Evolutionary conservation across 176 grass and related monocot species (phyloP), one percentile per base, ranked within the genome.

Genomic region (Oropetium thomaeum): DNA sequence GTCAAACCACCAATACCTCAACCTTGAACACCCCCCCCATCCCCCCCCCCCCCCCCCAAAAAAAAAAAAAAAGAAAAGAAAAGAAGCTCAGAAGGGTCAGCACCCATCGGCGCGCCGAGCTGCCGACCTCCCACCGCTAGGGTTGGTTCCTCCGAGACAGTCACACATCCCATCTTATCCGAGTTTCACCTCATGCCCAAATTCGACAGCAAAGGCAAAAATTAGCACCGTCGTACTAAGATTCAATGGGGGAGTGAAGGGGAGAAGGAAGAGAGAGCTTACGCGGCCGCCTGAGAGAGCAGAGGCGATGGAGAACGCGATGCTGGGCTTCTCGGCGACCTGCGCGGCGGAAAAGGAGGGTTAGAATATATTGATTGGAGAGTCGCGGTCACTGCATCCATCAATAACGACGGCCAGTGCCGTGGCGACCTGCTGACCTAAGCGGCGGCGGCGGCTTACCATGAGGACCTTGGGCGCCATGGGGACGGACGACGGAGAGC

Each of bases 291-390:
- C 77, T 67, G 94, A 97, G 70, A 97, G 83, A 58, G 80, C 88
- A 19, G 86, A 87, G 44, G 94, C 86, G 61, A 97, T 93, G 67
- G 94, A 89, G 62, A 97, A 86, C 60, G 94, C 86, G 75, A 97
- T 93, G 81, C 88, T 97, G 69, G 94, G 94, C 81, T 97, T 97
- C 79, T 97, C 94, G 5, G 91, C 94, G n/a, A 97, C 91, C 91
- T 97, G 88, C 81, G 63, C 48, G 13, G 47, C 45, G 59, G n/a
- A 7, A 48, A 76, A 41, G 2, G 11, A 47, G 38, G 53, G 66
- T 82, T 19, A 73, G 83, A 69, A 77, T 34, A 19, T 54, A 9
- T 45, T 59, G 53, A 43, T 32, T 26, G 66, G 52, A 53, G 53
- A 44, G 47, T 47, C 8, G 27, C 41, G 47, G 20, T 4, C 66